Conservation (phyloP, 192 early-diverging fungal genomes). For the Podila horticola region DNA sequence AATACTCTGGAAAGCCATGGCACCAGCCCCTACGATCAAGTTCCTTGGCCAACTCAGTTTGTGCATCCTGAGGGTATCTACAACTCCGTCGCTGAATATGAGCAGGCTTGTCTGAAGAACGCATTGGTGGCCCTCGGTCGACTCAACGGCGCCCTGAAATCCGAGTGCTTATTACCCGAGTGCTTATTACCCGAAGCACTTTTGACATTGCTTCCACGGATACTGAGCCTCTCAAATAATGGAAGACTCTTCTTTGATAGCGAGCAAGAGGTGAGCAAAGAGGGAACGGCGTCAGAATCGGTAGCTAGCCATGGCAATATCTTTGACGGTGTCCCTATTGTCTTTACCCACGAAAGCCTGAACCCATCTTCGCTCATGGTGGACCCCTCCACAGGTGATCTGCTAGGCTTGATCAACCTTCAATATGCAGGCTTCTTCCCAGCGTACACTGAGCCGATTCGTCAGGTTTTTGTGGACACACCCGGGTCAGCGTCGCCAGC, state of each 20-base stretch:
- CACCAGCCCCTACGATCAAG: background rate
- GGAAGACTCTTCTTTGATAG: background rate
- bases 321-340: background rate
- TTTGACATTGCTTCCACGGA: background rate
- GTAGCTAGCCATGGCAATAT: background rate
- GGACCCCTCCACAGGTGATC: background rate
- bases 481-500: background rate
- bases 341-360: slow-evolving; percentile 17
- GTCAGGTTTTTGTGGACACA: slow-evolving; percentile 6
- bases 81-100: slow-evolving; percentile 8
- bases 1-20: background rate
- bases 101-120: slow-evolving; percentile 22
- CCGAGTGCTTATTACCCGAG: slow-evolving; percentile 16
- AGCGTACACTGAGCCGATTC: slow-evolving; percentile 16
- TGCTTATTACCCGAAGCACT: slow-evolving; percentile 20
- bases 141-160: slow-evolving; percentile 8
- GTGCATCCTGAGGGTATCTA: background rate
- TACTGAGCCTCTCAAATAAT: slow-evolving; percentile 11
- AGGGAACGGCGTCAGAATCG: background rate
- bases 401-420: slow-evolving; percentile 18
- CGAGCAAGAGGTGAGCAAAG: background rate
- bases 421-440: slow-evolving; percentile 36
- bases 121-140: slow-evolving; percentile 17
- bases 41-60: slow-evolving; percentile 27
- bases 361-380: slow-evolving; percentile 13